Base-by-base conservation (phyloP, 2,329 filamentous ascomycete genomes). In the Epichloe amarillans region DNA sequence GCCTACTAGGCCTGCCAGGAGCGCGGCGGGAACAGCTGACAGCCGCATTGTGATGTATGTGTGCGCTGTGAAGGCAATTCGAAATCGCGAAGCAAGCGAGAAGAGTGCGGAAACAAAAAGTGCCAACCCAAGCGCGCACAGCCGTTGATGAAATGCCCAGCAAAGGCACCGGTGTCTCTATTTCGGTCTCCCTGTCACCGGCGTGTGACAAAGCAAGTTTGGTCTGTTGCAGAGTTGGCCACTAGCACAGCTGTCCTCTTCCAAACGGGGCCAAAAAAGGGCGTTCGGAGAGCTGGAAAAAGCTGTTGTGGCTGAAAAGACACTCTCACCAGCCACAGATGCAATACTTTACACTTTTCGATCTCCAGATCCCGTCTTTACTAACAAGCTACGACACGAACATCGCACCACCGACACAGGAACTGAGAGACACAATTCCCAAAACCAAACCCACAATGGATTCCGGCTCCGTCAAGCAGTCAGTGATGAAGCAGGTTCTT, bases 401-500 rank as follows among this genome's bases (percentile, higher is more conserved):
- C 23, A 26, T 26, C 23, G 23, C 6, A 26, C 23, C 23, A 8
- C 23, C 23, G 23, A 26, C 7, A 30, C 26, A 30, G 26, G 26
- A 30, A 30, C 26, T 30, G 26, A 30, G 26, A 30, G 26, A 30
- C 26, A 8, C 26, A 30, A 30, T 30, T 30, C 26, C 2, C 26
- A 30, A 3, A 30, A 10, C 8, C 26, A 30, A 30, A 30, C 7
- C 26, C 26, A 30, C 26, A 30, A 82, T 82, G 79, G 75, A 80
- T 55, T 81, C 78, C 64, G 73, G 71, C 57, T 63, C 68, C 50
- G 69, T 77, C 64, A 83, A 80, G 71, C 70, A 76, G 68, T 74
- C 72, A 64, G 76, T 87, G 52, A 78, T 84, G 63, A 74, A 78
- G 67, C 79, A 84, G 66, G 71, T 86, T 56, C 75, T 77, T 63